Conservation (phyloP, 352 stramenopile species). For the Globisporangium okanoganense region DNA sequence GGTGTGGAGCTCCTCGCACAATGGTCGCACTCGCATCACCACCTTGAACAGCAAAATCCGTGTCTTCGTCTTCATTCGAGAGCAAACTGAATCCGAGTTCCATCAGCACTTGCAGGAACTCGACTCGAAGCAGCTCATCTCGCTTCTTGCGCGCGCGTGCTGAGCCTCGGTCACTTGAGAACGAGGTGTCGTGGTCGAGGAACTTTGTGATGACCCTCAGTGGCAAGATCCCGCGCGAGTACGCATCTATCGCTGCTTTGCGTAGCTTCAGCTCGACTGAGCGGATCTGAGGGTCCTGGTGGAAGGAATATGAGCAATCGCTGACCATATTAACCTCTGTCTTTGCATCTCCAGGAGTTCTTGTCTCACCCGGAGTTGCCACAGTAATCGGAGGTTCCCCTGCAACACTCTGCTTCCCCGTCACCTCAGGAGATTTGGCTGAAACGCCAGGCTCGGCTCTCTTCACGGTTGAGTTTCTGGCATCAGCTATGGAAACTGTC, state of each 20-base stretch:
- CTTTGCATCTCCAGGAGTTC: background rate
- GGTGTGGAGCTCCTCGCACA: background rate
- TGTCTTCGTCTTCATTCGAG: constrained; percentile 27
- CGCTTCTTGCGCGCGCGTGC: constrained; percentile 11
- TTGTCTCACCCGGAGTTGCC: background rate
- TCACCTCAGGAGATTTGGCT: background rate
- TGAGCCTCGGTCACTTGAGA: background rate
- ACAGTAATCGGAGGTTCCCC: background rate
- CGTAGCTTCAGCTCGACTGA: constrained; percentile 86
- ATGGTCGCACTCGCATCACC: constrained; percentile 10
- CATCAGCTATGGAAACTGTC: background rate
- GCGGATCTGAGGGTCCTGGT: constrained; percentile 71
- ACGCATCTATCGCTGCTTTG: constrained; percentile 60
- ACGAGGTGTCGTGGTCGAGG: constrained; percentile 40
- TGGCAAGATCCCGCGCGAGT: constrained; percentile 65
- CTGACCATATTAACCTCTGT: constrained; percentile 1
- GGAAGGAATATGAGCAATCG: constrained; percentile 84
- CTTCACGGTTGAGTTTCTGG: background rate
- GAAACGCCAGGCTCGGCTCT: background rate
- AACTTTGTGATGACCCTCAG: constrained; percentile 66
- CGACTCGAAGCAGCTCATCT: constrained; percentile 67
- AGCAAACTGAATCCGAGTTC: constrained; percentile 88
- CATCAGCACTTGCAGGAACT: constrained; percentile 93
- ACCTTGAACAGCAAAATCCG: constrained; percentile 14
- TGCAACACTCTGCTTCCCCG: background rate